These are phyloP conservation scores for Periconia macrospinosa DNA, from an alignment of 2,329 filamentous ascomycete genomes.

Conservation along the genomic window DNA sequence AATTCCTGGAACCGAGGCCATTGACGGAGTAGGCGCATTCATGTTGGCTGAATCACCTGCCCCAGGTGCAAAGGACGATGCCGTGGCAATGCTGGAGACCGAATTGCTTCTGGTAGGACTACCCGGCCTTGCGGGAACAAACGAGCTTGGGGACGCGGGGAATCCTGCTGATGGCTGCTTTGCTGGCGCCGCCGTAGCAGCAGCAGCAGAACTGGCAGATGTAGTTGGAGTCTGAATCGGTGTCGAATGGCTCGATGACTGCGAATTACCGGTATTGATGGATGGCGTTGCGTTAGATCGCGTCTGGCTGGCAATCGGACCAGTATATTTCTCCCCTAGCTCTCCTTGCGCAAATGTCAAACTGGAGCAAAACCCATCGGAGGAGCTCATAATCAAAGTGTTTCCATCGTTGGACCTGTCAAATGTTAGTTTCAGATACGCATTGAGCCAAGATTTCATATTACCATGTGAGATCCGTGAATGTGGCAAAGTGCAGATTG, in stretches of 20 bases:
- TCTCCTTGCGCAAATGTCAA: slow-evolving; percentile 83
- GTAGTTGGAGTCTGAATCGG: slow-evolving; percentile 72
- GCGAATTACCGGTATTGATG: slow-evolving; percentile 46
- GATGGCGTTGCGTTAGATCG: slow-evolving; percentile 38
- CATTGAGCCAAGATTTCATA: slow-evolving; percentile 26
- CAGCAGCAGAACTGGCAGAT: slow-evolving; percentile 50
- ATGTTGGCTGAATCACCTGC: slow-evolving; percentile 47
- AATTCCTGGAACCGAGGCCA: slow-evolving; percentile 75
- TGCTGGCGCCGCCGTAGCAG: slow-evolving; percentile 51
- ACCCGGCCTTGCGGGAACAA: slow-evolving; percentile 62
- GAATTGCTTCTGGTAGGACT: slow-evolving; percentile 87
- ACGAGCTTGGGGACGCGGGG: slow-evolving; percentile 61
- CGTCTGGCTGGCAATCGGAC: slow-evolving; percentile 53
- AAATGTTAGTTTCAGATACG: slow-evolving; percentile 8
- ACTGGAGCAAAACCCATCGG: slow-evolving; percentile 94
- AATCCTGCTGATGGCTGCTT: slow-evolving; percentile 55
- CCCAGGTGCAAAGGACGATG: slow-evolving; percentile 51
- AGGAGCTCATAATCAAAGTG: slow-evolving; percentile 91
- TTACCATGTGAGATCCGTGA: slow-evolving; percentile 94
- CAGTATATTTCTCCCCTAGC: slow-evolving; percentile 78
- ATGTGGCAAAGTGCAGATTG: slow-evolving; percentile 96
- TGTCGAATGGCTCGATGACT: slow-evolving; percentile 63
- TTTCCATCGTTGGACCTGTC: slow-evolving; percentile 73
- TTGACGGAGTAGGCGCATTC: slow-evolving; percentile 77
- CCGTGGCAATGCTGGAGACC: slow-evolving; percentile 75